Evolutionary conservation across 768 basidiomycete species (phyloP), one percentile per base, ranked within the genome.

Genomic region (Pilatotrama ljubarskyi): DNA sequence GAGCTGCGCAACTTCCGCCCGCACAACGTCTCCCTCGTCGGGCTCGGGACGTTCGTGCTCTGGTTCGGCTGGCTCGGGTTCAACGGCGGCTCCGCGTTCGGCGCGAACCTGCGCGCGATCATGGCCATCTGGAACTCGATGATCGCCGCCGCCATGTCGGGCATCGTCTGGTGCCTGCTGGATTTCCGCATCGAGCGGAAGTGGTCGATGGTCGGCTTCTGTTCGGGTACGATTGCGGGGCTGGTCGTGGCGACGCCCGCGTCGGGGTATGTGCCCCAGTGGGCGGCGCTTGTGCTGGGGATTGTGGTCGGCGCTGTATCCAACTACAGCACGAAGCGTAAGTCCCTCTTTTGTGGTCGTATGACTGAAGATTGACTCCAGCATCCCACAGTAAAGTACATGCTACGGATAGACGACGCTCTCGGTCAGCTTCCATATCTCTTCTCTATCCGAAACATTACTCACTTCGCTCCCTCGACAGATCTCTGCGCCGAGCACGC

Each of bases 11-110:
- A 90, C 71, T 95, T 93, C 77, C 82, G 91, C 61, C 93, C 93
- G 8, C 91, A 95, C 74, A 93, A 93, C 71, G 91, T 93, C 20
- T 85, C 89, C 32, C 77, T 90, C 71, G 90, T 95, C 66, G 83
- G 83, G 64, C 81, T 95, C 55, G 93, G 93, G 64, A 94, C 90
- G 9, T 89, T 86, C 66, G 82, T 94, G 63, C 84, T 93, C 54
- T 93, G 89, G 90, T 89, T 95, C 70, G 91, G 92, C 24, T 92
- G 86, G 86, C 75, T 88, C 57, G 91, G 89, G n/a, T 93, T 94
- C 80, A 95, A 95, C 75, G 93, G 90, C 48, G 93, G 93, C 24
- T 90, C 88, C 57, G 90, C 92, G 2, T 91, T 92, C 65, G 90
- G 90, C 26, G 91, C 92, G 36, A 95, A 95, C 74, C 78, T 95